These are phyloP conservation scores for Teunomyces funiuensis DNA, from an alignment of 805 yeast genomes.

Conservation along the genomic window DNA sequence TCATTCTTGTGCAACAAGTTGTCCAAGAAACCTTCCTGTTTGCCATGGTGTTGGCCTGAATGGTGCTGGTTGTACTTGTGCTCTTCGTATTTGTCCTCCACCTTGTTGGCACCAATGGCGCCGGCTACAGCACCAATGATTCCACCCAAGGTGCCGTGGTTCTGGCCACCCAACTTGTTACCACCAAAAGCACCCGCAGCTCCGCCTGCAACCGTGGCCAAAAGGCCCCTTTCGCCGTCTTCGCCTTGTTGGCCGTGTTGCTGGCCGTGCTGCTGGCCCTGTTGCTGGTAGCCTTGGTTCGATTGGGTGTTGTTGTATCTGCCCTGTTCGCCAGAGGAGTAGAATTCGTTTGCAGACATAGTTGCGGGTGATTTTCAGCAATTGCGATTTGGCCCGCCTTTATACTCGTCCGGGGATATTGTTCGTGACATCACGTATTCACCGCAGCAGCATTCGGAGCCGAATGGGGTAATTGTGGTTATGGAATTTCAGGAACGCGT, in stretches of 20 bases:
- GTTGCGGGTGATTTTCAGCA: no score
- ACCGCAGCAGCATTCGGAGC: not conserved
- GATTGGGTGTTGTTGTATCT: conserved; percentile 12
- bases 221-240: conserved; percentile 28
- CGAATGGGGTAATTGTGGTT: not conserved
- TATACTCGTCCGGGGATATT: not conserved
- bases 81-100: conserved; percentile 22
- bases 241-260: conserved; percentile 13
- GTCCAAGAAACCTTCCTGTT: conserved; percentile 10
- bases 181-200: conserved; percentile 33
- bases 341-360: conserved; percentile 31
- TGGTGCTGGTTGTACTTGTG: conserved; percentile 11
- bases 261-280: conserved; percentile 11
- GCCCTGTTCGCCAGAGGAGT: conserved; percentile 26
- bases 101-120: conserved; percentile 29
- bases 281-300: conserved; percentile 5
- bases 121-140: conserved; percentile 31
- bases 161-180: conserved; percentile 21
- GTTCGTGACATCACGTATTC: not conserved
- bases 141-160: conserved; percentile 27
- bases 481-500: not conserved
- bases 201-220: conserved; percentile 28
- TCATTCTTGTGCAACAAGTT: conserved; percentile 10
- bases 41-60: conserved; percentile 2
- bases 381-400: no score